A percentile compares a stretch with the other conserved stretches of the same genome.
Conservation (phyloP, 1,139 yeast genomes). For the Oligophagozyma castellii region DNA sequence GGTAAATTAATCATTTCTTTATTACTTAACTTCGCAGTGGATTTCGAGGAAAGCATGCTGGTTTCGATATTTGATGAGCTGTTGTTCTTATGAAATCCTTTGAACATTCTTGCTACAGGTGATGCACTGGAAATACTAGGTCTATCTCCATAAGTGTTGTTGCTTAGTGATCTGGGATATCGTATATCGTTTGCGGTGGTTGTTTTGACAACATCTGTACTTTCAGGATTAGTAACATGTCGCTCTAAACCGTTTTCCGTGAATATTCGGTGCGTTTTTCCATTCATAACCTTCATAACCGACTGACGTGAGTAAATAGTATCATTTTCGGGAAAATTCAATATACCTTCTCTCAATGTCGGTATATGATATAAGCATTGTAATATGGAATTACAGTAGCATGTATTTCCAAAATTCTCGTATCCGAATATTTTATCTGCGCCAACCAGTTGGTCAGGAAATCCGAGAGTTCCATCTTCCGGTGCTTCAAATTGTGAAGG, state of each 20-base stretch:
- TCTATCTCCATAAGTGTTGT: neutral
- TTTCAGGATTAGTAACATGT: neutral
- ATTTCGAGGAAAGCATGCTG: neutral
- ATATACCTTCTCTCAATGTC: constrained; percentile 45
- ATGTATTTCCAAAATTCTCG: constrained; percentile 86
- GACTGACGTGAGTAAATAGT: too few species aligned
- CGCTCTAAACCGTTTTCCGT: constrained; percentile 19
- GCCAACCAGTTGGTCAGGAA: too few species aligned
- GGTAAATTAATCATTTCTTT: neutral
- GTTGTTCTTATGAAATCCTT: neutral
- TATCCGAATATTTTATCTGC: constrained; percentile 68
- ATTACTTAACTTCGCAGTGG: neutral
- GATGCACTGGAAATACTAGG: neutral
- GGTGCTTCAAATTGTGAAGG: too few species aligned
- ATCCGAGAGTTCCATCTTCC: too few species aligned
- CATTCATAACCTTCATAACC: too few species aligned
- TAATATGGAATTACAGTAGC: constrained; percentile 79
- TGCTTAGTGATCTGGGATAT: neutral
- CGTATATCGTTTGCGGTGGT: neutral
- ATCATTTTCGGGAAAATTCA: constrained; percentile 30
- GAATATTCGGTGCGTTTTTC: constrained; percentile 32
- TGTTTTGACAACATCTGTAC: neutral
- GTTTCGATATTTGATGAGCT: neutral
- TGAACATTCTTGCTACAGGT: neutral
- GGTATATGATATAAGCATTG: constrained; percentile 71